Percentiles rank a stretch among this genome's conserved stretches.
Evolutionary conservation across 169 alveolate species (phyloP).

Genomic region (Plasmodium relictum): DNA sequence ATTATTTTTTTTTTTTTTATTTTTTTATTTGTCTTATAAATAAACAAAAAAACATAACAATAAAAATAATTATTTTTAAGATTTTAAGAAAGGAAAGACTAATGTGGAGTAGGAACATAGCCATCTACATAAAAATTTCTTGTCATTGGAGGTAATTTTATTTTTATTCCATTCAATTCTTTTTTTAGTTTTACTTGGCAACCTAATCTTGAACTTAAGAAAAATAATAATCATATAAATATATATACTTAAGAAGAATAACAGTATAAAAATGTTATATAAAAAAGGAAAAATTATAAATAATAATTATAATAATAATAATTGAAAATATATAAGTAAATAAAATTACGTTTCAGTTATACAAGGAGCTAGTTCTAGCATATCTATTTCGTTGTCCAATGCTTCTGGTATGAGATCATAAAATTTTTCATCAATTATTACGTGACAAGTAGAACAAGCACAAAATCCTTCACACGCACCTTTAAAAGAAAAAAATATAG

Average conservation of each 20-base stretch:
- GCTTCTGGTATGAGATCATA: slow-evolving; percentile 93
- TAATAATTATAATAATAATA: too few relatives aligned
- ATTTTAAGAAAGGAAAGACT: slow-evolving; percentile 25
- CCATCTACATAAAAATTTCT: slow-evolving; percentile 97
- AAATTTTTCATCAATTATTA: slow-evolving; percentile 91
- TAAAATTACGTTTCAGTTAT: slow-evolving; percentile 92
- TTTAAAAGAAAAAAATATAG: slow-evolving; percentile 75
- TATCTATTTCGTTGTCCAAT: slow-evolving; percentile 94
- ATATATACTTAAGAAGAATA: neutral
- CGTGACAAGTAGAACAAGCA: slow-evolving; percentile 98
- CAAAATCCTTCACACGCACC: slow-evolving; percentile 97
- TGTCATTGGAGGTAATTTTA: slow-evolving; percentile 93
- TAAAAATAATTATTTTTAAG: slow-evolving; percentile 24
- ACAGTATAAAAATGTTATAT: too few relatives aligned
- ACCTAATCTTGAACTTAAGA: slow-evolving; percentile 93
- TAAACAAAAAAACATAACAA: neutral
- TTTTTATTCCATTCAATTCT: slow-evolving; percentile 89
- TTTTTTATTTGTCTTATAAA: slow-evolving; percentile 4
- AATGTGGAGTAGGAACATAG: slow-evolving; percentile 95
- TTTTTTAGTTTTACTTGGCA: slow-evolving; percentile 92
- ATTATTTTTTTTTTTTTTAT: slow-evolving; percentile 1
- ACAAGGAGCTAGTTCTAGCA: slow-evolving; percentile 97
- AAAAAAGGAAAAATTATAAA: too few relatives aligned
- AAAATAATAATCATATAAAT: slow-evolving; percentile 11
- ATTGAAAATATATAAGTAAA: neutral